These are phyloP conservation scores for Dendrobium chrysotoxum DNA, from an alignment of 106 monocot species.

Conservation along the genomic window DNA sequence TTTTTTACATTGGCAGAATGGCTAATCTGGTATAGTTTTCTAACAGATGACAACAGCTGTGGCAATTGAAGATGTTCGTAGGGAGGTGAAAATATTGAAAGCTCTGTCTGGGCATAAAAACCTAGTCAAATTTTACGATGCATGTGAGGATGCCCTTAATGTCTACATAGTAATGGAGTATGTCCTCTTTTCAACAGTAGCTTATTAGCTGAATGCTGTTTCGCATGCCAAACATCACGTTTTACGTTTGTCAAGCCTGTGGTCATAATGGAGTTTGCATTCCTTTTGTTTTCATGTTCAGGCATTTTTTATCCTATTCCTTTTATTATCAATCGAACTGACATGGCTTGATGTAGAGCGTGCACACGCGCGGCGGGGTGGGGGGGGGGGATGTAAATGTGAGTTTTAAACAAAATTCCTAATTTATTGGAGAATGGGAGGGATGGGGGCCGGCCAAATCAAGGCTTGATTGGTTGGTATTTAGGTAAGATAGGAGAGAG, in stretches of 20 bases:
- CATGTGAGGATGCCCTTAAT: conserved; percentile 93
- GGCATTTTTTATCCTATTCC: not conserved
- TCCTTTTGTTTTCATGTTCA: not conserved
- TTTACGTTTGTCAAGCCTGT: not conserved
- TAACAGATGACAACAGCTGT: conserved; percentile 73
- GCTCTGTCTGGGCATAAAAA: conserved; percentile 75
- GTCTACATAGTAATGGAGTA: conserved; percentile 99
- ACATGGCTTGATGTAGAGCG: too few relatives aligned
- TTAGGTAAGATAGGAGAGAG: too few relatives aligned
- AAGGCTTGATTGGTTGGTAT: too few relatives aligned
- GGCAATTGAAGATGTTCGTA: conserved; percentile 93
- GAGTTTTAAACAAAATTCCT: too few relatives aligned
- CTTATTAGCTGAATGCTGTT: not conserved
- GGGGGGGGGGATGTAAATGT: too few relatives aligned
- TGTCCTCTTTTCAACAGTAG: conserved; percentile 12
- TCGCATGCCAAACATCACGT: not conserved
- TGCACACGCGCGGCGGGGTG: too few relatives aligned
- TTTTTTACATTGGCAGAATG: not conserved
- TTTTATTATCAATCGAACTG: not conserved
- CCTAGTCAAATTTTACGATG: conserved; percentile 89
- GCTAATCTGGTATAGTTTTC: conserved; percentile 3
- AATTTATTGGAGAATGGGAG: too few relatives aligned
- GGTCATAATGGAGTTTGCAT: not conserved
- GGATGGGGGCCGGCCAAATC: too few relatives aligned
- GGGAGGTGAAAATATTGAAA: conserved; percentile 95